A percentile compares a stretch with the other conserved stretches of the same genome.
phyloP scores from a whole-genome alignment of 805 yeast species.

The Candida sithepensis region DNA sequence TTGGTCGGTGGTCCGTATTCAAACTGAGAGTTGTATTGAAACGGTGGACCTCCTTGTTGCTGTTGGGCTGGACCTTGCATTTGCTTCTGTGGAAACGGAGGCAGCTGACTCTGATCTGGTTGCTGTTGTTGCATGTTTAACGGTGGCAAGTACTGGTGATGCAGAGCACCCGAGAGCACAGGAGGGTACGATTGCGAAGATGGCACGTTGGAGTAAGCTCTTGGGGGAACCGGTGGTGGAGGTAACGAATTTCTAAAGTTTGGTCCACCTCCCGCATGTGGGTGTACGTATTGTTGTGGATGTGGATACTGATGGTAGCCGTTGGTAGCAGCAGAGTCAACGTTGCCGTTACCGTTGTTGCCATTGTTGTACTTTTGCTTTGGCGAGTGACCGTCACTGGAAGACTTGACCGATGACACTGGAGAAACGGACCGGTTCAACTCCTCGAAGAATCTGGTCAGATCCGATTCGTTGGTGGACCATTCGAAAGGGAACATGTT shows the following conservation, averaged over 20 bases:
- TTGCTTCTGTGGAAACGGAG: not conserved
- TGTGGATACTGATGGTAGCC: no score
- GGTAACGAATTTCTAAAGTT: not conserved
- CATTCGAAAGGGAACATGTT: constrained; percentile 29
- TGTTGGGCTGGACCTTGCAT: no score
- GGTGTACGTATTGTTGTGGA: constrained; percentile 1
- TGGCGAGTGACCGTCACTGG: constrained; percentile 18
- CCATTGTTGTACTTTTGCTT: not conserved
- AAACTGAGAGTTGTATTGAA: no score
- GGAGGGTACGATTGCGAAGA: not conserved
- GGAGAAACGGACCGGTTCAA: constrained; percentile 35
- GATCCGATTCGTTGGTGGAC: constrained; percentile 34
- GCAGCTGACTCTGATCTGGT: not conserved
- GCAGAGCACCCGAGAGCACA: not conserved
- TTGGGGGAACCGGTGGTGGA: not conserved
- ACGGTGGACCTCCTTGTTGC: no score
- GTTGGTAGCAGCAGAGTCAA: not conserved
- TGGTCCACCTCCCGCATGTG: not conserved
- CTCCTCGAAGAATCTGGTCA: constrained; percentile 48
- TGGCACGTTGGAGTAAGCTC: not conserved
- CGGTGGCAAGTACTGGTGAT: not conserved
- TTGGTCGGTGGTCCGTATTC: no score
- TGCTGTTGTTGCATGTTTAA: not conserved
- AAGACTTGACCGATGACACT: constrained; percentile 20
- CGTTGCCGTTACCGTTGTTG: constrained; percentile 1